Evolutionary conservation across 257 asterid species (phyloP).

Genomic region (Gentiana dahurica): DNA sequence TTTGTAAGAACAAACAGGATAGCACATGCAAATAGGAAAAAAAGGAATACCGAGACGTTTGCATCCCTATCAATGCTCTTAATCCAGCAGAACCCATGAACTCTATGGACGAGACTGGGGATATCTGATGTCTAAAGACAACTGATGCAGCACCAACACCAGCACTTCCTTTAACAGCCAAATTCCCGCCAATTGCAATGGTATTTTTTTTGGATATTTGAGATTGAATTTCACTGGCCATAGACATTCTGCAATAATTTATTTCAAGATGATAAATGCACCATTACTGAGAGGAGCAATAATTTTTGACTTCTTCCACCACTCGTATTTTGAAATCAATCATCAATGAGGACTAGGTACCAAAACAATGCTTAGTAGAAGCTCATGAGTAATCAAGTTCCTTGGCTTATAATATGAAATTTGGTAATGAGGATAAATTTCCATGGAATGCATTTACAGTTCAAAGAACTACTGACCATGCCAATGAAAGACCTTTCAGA

Average conservation of each 20-base stretch:
- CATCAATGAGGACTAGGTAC: too few species aligned
- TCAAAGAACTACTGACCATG: too few species aligned
- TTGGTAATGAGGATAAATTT: too few species aligned
- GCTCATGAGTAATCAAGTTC: too few species aligned
- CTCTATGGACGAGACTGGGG: conserved; percentile 68
- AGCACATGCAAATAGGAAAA: background rate
- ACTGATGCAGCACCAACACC: conserved; percentile 85
- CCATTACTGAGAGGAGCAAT: too few species aligned
- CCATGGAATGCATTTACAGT: too few species aligned
- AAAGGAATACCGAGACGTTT: conserved; percentile 54
- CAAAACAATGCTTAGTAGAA: too few species aligned
- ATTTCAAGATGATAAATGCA: background rate
- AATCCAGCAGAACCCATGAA: conserved; percentile 70
- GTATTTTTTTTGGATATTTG: conserved; percentile 53
- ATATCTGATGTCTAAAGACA: conserved; percentile 62
- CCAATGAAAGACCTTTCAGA: too few species aligned
- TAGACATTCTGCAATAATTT: conserved; percentile 64
- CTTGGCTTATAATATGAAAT: too few species aligned
- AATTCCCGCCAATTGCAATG: conserved; percentile 71
- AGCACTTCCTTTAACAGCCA: conserved; percentile 54
- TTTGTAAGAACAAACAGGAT: conserved; percentile 5
- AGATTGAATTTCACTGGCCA: conserved; percentile 87
- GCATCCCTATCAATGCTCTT: conserved; percentile 73
- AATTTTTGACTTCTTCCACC: too few species aligned
- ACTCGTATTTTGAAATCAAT: too few species aligned